A percentile compares a stretch with the other conserved stretches of the same genome.
Conservation (phyloP, 257 asterid species). For the Mitragyna speciosa region DNA sequence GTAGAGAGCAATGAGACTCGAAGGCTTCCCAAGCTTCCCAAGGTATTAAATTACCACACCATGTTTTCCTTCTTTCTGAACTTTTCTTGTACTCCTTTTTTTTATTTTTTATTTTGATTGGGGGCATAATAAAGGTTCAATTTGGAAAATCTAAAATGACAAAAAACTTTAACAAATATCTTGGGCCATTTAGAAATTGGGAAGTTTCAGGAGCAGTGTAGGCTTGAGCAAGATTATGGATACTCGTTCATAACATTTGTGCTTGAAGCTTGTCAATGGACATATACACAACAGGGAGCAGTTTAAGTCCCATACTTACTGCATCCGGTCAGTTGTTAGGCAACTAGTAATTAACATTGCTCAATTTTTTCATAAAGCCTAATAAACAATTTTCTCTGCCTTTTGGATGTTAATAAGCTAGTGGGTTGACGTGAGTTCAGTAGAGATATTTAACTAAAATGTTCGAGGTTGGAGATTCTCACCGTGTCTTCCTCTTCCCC, state of each 20-base stretch:
- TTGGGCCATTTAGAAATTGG: not conserved
- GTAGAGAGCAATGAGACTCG: slow-evolving; percentile 89
- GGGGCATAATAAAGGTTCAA: slow-evolving; percentile 28
- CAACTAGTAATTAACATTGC: not conserved
- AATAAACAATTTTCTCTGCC: not conserved
- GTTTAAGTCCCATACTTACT: not conserved
- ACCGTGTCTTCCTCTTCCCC: not conserved
- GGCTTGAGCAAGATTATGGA: not conserved
- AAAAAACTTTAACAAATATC: slow-evolving; percentile 20
- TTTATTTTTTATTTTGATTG: too few relatives aligned
- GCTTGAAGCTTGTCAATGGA: not conserved
- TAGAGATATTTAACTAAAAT: not conserved
- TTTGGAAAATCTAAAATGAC: too few relatives aligned
- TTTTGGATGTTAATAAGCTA: not conserved
- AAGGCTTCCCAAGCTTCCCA: slow-evolving; percentile 92
- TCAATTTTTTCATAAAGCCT: not conserved
- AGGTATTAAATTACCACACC: slow-evolving; percentile 36
- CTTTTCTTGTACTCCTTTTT: not conserved
- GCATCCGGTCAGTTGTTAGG: not conserved
- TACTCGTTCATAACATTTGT: not conserved
- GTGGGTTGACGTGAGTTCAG: not conserved
- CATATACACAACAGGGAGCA: not conserved
- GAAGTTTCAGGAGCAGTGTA: not conserved
- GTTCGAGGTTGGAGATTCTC: not conserved
- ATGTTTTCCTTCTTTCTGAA: not conserved